These are phyloP conservation scores for Phialocephala sp. DNA, from an alignment of 2,329 filamentous ascomycete genomes.

Conservation along the genomic window DNA sequence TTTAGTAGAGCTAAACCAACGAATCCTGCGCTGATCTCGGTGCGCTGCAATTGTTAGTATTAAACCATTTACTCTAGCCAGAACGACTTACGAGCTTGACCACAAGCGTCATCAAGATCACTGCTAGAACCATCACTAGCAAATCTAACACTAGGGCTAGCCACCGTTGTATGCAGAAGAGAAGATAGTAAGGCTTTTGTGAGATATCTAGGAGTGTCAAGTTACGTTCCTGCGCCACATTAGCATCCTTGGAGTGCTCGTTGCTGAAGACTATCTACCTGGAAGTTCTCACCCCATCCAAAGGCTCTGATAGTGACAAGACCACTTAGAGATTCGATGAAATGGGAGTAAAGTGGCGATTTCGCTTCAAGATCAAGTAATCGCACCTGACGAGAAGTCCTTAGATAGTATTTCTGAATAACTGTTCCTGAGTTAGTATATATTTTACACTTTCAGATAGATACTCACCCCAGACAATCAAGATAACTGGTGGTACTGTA, in stretches of 20 bases:
- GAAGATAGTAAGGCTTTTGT: slow-evolving; percentile 62
- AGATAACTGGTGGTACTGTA: slow-evolving; percentile 47
- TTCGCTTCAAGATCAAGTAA: slow-evolving; percentile 53
- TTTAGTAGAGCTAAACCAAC: slow-evolving; percentile 43
- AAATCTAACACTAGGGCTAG: slow-evolving; percentile 50
- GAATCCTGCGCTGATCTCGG: slow-evolving; percentile 36
- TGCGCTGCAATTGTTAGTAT: slow-evolving; percentile 25
- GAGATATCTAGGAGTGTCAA: slow-evolving; percentile 56
- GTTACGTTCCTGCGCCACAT: slow-evolving; percentile 42
- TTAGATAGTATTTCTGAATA: slow-evolving; percentile 51
- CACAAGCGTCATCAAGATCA: slow-evolving; percentile 44
- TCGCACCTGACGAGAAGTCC: slow-evolving; percentile 57
- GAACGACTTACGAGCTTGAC: slow-evolving; percentile 38
- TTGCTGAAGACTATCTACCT: neutral
- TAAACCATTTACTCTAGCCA: neutral
- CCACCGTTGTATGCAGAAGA: slow-evolving; percentile 64
- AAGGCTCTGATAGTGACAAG: slow-evolving; percentile 50
- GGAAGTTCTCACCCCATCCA: slow-evolving; percentile 7
- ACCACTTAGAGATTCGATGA: slow-evolving; percentile 53
- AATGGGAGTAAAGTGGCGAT: slow-evolving; percentile 54
- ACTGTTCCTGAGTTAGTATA: slow-evolving; percentile 14
- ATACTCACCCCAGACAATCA: slow-evolving; percentile 33
- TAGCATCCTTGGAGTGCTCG: neutral
- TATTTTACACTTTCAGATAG: neutral
- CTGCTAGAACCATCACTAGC: slow-evolving; percentile 39